phyloP scores from a whole-genome alignment of 352 stramenopile species.

The Phytophthora ramorum region DNA sequence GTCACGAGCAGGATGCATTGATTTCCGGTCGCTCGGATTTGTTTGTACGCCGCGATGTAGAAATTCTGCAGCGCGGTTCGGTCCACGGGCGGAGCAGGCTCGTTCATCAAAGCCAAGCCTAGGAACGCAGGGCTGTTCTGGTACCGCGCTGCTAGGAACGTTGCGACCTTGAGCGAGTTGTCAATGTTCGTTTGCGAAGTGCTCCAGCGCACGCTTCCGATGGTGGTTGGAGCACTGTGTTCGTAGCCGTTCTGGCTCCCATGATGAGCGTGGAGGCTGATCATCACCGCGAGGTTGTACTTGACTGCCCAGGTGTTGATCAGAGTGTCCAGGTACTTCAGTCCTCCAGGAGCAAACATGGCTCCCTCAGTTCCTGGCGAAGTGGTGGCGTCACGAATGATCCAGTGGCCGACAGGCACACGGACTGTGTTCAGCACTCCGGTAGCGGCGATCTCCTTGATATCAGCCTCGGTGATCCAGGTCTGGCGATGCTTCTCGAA shows the following conservation, averaged over 20 bases:
- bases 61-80: conserved; percentile 37
- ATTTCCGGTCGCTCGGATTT: conserved; percentile 46
- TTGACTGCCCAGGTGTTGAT: conserved; percentile 59
- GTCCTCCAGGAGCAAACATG: conserved; percentile 31
- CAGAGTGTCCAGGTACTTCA: conserved; percentile 63
- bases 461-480: conserved; percentile 31
- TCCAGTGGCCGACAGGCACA: conserved; percentile 54
- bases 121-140: conserved; percentile 53
- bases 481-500: conserved; percentile 22
- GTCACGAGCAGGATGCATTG: conserved; percentile 54
- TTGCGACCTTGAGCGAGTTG: conserved; percentile 47
- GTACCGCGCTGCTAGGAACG: conserved; percentile 54
- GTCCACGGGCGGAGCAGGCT: conserved; percentile 38
- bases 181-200: conserved; percentile 32
- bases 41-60: conserved; percentile 48
- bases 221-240: conserved; percentile 58
- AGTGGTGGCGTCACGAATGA: conserved; percentile 39
- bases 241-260: conserved; percentile 69
- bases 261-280: conserved; percentile 61
- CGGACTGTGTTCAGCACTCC: conserved; percentile 54
- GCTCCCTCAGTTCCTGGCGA: conserved; percentile 15
- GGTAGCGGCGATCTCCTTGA: conserved; percentile 20
- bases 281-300: conserved; percentile 62
- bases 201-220: conserved; percentile 43
- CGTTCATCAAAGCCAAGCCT: conserved; percentile 62